Percentiles rank a stretch among this genome's conserved stretches.
phyloP scores from a whole-genome alignment of 768 basidiomycete species.

The Pleurotus sapidus region DNA sequence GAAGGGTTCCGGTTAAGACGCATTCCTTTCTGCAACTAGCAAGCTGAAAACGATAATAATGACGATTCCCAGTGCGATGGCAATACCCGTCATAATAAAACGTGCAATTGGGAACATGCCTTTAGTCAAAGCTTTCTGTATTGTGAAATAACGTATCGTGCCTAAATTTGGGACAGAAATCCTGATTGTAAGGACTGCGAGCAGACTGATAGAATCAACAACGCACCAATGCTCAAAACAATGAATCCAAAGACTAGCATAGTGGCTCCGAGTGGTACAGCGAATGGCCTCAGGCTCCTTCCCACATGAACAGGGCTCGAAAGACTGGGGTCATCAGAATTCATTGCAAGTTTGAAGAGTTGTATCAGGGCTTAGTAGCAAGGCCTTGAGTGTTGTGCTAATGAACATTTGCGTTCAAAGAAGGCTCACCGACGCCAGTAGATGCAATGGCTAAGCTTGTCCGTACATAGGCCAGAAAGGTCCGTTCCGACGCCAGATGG shows the following conservation, averaged over 20 bases:
- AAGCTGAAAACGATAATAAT: no score
- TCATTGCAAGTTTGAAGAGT: neutral
- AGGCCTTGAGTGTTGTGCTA: neutral
- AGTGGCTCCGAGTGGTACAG: slow-evolving; percentile 73
- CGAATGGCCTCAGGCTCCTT: no score
- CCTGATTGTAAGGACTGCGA: no score
- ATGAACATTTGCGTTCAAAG: neutral
- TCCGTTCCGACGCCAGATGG: slow-evolving; percentile 49
- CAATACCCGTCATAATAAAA: slow-evolving; percentile 24
- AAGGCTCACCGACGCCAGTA: slow-evolving; percentile 3
- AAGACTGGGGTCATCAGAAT: neutral
- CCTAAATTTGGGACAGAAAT: no score
- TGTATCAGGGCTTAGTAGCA: neutral
- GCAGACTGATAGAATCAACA: no score
- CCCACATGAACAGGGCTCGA: no score
- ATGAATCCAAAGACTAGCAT: slow-evolving; percentile 92
- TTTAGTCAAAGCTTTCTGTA: slow-evolving; percentile 32
- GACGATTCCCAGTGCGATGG: slow-evolving; percentile 18
- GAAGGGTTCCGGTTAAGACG: no score
- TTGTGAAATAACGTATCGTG: slow-evolving; percentile 18
- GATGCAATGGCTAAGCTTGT: slow-evolving; percentile 43
- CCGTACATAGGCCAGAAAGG: slow-evolving; percentile 51
- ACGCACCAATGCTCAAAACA: slow-evolving; percentile 33
- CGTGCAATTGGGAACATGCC: slow-evolving; percentile 40
- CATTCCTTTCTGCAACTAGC: no score